Evolutionary conservation across 2,329 filamentous ascomycete species (phyloP).

Genomic region (Biscogniauxia mediterranea): DNA sequence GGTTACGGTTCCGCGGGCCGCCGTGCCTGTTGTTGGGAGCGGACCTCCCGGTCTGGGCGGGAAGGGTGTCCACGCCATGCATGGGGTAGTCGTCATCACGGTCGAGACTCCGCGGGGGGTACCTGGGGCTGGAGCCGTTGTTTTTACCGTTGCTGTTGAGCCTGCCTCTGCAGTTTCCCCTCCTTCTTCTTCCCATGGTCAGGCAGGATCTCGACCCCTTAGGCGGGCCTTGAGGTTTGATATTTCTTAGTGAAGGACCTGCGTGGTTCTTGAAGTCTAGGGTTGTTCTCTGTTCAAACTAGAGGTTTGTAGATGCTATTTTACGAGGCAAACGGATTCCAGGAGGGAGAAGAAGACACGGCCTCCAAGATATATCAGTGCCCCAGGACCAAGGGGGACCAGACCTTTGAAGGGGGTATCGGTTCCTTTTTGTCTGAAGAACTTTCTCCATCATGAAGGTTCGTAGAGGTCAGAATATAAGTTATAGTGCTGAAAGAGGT

Average conservation of each 20-base stretch:
- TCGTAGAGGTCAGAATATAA: neutral
- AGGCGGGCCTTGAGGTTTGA: neutral
- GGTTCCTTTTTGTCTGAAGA: constrained; percentile 6
- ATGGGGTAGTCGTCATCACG: constrained; percentile 26
- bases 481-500: neutral
- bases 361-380: constrained; percentile 11
- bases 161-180: constrained; percentile 3
- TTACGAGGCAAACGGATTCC: neutral
- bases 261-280: neutral
- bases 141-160: constrained; percentile 2
- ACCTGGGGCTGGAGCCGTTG: constrained; percentile 1
- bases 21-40: constrained; percentile 3
- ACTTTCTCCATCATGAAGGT: constrained; percentile 17
- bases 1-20: neutral
- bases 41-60: neutral
- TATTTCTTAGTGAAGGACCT: neutral
- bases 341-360: neutral
- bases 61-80: constrained; percentile 12
- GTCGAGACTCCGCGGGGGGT: constrained; percentile 2
- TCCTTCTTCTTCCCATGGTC: constrained; percentile 21
- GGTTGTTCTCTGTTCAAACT: neutral
- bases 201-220: neutral
- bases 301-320: constrained; percentile 1
- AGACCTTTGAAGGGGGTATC: neutral
- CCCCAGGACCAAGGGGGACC: neutral